phyloP scores from a whole-genome alignment of 257 asterid species.

The Solanum pinnatisectum region DNA sequence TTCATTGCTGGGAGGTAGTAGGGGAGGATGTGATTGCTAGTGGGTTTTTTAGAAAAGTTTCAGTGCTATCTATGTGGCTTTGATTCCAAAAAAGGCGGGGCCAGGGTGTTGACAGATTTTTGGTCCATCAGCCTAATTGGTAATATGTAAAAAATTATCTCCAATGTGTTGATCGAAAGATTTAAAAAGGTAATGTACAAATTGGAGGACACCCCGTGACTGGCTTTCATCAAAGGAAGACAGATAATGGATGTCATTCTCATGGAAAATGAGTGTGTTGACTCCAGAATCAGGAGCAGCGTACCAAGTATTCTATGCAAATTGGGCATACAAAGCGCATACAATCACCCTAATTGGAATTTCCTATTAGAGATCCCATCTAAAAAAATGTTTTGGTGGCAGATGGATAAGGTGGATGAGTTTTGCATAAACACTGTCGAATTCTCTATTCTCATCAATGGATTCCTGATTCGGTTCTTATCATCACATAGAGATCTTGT shows the following conservation, averaged over 20 bases:
- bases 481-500: not conserved
- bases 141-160: too few relatives aligned
- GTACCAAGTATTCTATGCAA: not conserved
- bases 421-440: not conserved
- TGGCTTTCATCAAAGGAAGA: not conserved
- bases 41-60: not conserved
- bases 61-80: not conserved
- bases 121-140: not conserved
- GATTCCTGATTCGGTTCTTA: not conserved
- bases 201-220: not conserved
- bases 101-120: not conserved
- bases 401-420: not conserved
- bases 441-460: not conserved
- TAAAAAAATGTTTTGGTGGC: not conserved
- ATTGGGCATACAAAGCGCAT: not conserved
- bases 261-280: not conserved
- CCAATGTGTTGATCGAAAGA: not conserved
- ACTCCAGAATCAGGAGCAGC: not conserved
- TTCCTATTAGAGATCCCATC: not conserved
- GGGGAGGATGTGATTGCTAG: not conserved
- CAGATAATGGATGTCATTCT: not conserved
- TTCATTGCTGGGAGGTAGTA: not conserved
- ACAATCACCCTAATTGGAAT: not conserved
- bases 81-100: not conserved
- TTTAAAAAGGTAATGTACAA: not conserved